These are phyloP conservation scores for Candida yuanshanica DNA, from an alignment of 805 yeast genomes.

Conservation along the genomic window DNA sequence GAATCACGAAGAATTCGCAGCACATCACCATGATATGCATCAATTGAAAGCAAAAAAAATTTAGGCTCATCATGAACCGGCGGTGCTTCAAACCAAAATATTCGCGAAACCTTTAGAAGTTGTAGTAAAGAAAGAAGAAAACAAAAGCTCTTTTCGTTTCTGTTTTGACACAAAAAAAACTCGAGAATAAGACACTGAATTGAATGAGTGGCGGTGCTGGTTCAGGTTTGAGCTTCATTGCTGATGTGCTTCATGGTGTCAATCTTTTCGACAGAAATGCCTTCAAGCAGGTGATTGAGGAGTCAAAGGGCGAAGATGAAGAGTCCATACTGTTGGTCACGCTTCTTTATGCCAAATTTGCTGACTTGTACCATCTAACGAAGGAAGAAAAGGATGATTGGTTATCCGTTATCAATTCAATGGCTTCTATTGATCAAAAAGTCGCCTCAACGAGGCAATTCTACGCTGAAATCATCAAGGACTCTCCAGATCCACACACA, in stretches of 20 bases:
- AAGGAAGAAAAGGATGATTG: neutral
- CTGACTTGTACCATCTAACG: neutral
- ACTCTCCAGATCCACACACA: neutral
- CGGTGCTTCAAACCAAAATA: neutral
- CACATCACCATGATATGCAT: no score
- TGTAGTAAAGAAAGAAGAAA: no score
- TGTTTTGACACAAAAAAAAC: no score
- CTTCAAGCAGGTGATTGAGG: neutral
- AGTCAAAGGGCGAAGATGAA: neutral
- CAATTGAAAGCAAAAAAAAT: neutral
- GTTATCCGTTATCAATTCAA: neutral
- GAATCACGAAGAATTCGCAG: no score
- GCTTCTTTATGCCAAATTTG: neutral
- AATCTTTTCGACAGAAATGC: neutral
- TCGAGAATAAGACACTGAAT: no score
- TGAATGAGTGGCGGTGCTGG: neutral
- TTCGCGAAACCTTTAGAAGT: neutral
- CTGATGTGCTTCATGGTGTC: neutral
- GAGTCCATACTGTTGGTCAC: neutral
- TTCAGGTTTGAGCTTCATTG: no score
- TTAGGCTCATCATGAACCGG: neutral
- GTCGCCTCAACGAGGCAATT: neutral
- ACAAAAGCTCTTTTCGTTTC: no score
- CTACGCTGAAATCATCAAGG: neutral
- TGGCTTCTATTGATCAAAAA: neutral